These are phyloP conservation scores for Aureobasidium musti DNA, from an alignment of 2,329 filamentous ascomycete species.

Conservation along the genomic window DNA sequence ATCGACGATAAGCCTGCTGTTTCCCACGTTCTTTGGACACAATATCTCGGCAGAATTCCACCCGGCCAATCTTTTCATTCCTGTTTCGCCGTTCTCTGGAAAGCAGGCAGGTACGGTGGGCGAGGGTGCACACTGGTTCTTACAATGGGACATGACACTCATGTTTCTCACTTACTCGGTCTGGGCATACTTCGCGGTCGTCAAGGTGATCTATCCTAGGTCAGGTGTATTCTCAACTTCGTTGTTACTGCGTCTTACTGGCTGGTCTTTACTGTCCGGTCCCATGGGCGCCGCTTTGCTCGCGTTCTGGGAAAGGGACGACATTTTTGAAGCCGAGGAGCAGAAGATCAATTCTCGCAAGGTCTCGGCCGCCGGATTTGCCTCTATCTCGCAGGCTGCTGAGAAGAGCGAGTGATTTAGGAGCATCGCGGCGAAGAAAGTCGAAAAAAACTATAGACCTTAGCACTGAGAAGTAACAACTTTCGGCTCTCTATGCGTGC, in stretches of 20 bases:
- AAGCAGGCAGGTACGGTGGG: conserved; percentile 2
- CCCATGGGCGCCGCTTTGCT: conserved; percentile 19
- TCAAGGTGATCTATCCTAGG: background rate
- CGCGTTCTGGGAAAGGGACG: conserved; percentile 24
- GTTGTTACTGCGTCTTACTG: background rate
- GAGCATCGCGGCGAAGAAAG: background rate
- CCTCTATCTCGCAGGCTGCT: background rate
- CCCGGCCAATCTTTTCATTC: conserved; percentile 12
- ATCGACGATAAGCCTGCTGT: background rate
- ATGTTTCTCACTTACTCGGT: conserved; percentile 13
- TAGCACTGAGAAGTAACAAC: no score
- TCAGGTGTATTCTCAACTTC: background rate
- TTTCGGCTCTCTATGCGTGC: no score
- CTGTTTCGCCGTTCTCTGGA: conserved; percentile 10
- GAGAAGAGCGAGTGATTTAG: background rate
- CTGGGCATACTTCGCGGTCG: conserved; percentile 12
- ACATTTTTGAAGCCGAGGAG: conserved; percentile 1
- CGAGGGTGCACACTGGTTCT: conserved; percentile 28
- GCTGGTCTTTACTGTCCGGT: background rate
- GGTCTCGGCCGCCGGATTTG: background rate
- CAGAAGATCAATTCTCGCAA: conserved; percentile 13
- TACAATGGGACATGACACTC: conserved; percentile 27
- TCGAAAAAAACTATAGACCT: background rate
- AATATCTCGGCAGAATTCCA: background rate
- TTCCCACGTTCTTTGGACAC: conserved; percentile 7